Evolutionary conservation across 2,329 filamentous ascomycete genomes (phyloP).

Genomic region (Penicillium sp.): DNA sequence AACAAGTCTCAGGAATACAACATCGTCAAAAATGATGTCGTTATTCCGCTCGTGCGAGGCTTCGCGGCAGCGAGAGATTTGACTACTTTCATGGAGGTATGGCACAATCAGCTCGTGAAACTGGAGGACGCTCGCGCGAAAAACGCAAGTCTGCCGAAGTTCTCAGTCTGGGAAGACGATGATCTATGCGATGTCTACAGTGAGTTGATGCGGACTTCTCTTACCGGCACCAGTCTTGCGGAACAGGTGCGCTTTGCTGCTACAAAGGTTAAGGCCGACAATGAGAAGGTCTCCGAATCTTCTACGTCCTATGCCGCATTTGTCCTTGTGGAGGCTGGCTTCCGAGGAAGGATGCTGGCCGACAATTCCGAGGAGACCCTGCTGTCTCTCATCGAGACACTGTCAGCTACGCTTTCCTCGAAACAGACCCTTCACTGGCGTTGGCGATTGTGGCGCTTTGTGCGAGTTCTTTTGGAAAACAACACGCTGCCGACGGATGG

Average conservation of each 20-base stretch:
- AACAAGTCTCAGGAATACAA: conserved; percentile 23
- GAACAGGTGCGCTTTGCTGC: conserved; percentile 31
- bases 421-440: conserved; percentile 34
- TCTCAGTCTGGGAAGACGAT: conserved; percentile 45
- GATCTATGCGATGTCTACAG: conserved; percentile 37
- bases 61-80: conserved; percentile 41
- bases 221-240: conserved; percentile 27
- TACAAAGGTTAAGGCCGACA: conserved; percentile 24
- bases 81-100: conserved; percentile 37
- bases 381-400: conserved; percentile 23
- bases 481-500: conserved; percentile 21
- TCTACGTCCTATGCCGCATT: conserved; percentile 33
- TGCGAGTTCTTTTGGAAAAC: conserved; percentile 32
- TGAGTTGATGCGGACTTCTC: conserved; percentile 30
- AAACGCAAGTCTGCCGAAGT: conserved; percentile 19
- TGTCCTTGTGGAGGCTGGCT: conserved; percentile 34
- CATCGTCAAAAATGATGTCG: conserved; percentile 35
- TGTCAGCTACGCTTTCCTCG: conserved; percentile 29
- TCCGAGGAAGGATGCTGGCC: conserved; percentile 24
- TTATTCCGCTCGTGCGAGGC: conserved; percentile 39
- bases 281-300: conserved; percentile 25
- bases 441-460: conserved; percentile 41
- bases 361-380: conserved; percentile 23
- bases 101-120: conserved; percentile 37
- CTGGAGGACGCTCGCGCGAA: conserved; percentile 32